phyloP scores from a whole-genome alignment of 1,139 yeast genomes.

The Kurtzmaniella quercitrusa region DNA sequence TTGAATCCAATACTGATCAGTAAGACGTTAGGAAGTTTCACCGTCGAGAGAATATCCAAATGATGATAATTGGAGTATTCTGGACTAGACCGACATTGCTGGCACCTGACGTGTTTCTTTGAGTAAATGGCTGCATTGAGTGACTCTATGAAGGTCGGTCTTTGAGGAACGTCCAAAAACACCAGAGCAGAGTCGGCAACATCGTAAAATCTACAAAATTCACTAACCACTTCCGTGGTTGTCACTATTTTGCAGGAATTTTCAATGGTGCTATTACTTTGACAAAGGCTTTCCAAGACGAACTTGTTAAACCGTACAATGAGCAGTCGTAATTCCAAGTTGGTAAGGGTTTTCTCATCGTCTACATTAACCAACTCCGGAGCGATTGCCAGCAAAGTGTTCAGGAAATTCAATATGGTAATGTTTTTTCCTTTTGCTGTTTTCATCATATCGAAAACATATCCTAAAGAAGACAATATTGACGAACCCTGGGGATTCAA shows the following conservation, averaged over 20 bases:
- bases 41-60: background rate
- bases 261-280: background rate
- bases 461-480: conserved; percentile 77
- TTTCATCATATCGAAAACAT: conserved; percentile 84
- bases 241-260: background rate
- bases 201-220: conserved; percentile 6
- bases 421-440: conserved; percentile 71
- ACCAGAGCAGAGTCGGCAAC: conserved; percentile 3
- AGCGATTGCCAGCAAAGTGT: conserved; percentile 32
- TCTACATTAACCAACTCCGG: conserved; percentile 51
- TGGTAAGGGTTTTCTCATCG: conserved; percentile 33
- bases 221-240: conserved; percentile 3
- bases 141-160: conserved; percentile 4
- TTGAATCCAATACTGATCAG: conserved; percentile 21
- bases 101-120: conserved; percentile 13
- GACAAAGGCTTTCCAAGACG: conserved; percentile 16
- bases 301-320: conserved; percentile 58
- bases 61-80: conserved; percentile 24
- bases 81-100: conserved; percentile 13
- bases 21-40: conserved; percentile 17
- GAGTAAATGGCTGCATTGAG: background rate
- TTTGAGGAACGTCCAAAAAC: conserved; percentile 3
- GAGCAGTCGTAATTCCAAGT: conserved; percentile 33
- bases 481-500: conserved; percentile 45
- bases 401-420: conserved; percentile 70